Evolutionary conservation across 1,284 basidiomycete genomes (phyloP).

Genomic region (Lentinula novae-zelandiae): DNA sequence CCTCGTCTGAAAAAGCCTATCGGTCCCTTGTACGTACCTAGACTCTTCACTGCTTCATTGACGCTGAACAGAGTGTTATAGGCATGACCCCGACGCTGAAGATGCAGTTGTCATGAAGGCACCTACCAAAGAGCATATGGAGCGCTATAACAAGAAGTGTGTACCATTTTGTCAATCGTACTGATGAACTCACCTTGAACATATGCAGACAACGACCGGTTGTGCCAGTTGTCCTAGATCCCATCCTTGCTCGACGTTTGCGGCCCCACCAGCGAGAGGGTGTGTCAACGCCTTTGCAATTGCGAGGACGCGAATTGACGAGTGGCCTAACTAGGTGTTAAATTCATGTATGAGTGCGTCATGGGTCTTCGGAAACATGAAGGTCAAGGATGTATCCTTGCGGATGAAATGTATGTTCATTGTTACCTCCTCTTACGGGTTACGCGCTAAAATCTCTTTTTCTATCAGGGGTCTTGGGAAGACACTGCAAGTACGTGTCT

Average conservation of each 20-base stretch:
- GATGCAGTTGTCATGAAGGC: slow-evolving; percentile 87
- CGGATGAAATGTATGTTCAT: slow-evolving; percentile 84
- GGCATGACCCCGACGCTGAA: slow-evolving; percentile 72
- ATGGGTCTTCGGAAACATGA: slow-evolving; percentile 92
- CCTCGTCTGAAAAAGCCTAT: slow-evolving; percentile 38
- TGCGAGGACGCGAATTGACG: background rate
- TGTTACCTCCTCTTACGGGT: background rate
- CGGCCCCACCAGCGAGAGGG: slow-evolving; percentile 93
- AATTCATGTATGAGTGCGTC: slow-evolving; percentile 94
- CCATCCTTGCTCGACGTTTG: slow-evolving; percentile 73
- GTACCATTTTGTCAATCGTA: slow-evolving; percentile 14
- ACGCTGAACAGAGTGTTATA: slow-evolving; percentile 30
- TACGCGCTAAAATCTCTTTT: slow-evolving; percentile 4
- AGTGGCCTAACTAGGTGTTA: slow-evolving; percentile 47
- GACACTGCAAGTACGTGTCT: slow-evolving; percentile 66
- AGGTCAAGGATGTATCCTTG: slow-evolving; percentile 91
- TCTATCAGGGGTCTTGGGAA: slow-evolving; percentile 89
- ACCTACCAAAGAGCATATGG: slow-evolving; percentile 68
- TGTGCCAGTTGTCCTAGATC: slow-evolving; percentile 93
- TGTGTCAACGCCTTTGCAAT: slow-evolving; percentile 17
- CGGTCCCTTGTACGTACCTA: slow-evolving; percentile 49
- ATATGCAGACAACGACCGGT: slow-evolving; percentile 49
- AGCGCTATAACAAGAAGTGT: slow-evolving; percentile 71
- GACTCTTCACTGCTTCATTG: slow-evolving; percentile 1
- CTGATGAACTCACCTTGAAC: background rate